Conservation (phyloP, 2,329 filamentous ascomycete genomes). For the Simplicillium aogashimaense region DNA sequence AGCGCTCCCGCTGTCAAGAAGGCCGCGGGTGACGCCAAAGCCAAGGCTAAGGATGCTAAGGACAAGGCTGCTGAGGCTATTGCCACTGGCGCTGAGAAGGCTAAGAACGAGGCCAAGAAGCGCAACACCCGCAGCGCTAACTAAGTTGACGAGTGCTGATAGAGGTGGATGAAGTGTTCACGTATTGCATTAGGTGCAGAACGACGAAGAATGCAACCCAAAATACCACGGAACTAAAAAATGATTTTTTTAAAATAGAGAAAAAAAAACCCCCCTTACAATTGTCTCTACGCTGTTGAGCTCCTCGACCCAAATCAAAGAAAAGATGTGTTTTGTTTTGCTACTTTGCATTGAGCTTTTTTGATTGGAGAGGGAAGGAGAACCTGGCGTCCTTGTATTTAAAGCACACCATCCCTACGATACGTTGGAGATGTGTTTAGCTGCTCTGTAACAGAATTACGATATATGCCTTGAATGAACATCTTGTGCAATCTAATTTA, state of each 20-base stretch:
- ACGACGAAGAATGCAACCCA: not conserved
- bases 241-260: not conserved
- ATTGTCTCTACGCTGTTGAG: not conserved
- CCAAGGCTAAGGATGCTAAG: conserved; percentile 63
- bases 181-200: not conserved
- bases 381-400: too few relatives aligned
- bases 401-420: too few relatives aligned
- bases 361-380: too few relatives aligned
- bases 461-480: too few relatives aligned
- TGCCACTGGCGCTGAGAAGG: conserved; percentile 56
- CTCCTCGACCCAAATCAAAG: too few relatives aligned
- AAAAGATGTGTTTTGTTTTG: too few relatives aligned
- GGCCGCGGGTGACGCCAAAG: conserved; percentile 52
- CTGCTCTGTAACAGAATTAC: too few relatives aligned
- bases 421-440: too few relatives aligned
- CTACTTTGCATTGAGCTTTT: too few relatives aligned
- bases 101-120: conserved; percentile 63
- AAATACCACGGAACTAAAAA: conserved; percentile 4
- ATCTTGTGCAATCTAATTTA: too few relatives aligned
- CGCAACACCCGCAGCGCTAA: conserved; percentile 48
- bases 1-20: conserved; percentile 65
- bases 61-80: conserved; percentile 53
- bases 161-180: not conserved
- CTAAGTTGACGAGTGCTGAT: conserved; percentile 17
- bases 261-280: not conserved